Base-by-base conservation (phyloP, 306 rosid genomes). In the Chamaecrista fasciculata region DNA sequence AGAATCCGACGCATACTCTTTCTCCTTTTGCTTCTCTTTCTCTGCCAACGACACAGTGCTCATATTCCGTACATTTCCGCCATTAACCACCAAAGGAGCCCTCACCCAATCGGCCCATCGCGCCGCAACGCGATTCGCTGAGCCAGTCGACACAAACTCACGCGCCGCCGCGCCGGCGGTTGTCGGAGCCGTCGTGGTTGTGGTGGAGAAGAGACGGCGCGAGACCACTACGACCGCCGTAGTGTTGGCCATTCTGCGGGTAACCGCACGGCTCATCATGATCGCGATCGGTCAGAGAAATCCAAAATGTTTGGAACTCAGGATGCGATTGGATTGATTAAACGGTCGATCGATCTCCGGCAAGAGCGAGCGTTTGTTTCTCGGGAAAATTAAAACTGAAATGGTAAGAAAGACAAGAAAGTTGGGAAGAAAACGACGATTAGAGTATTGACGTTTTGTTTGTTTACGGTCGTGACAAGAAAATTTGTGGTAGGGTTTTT, bases 21-120 rank as follows among this genome's bases (percentile, higher is more conserved):
- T 4, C 36, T 33, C 55, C 12, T 64, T 42, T 23, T 66, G 8
- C 8, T 68, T 49, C 48, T 78, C 70, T 5, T 81, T 73, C 72
- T 81, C 81, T 15, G 56, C 70, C 21, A 77, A 5, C 4, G 79
- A 58, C 59, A 71, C 1, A 67, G 83, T 67, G 61, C 82, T 75
- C 18, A 20, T 24, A 24, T 67, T 71, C 63, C 86, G 75, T 1
- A 71, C 51, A 34, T 20, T n/a, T 1, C 69, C 56, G 11, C 66
- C 71, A 31, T 56, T 11, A 16, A 74, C 19, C 8, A 42, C 0
- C n/a, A n/a, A n/a, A 8, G 74, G 58, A 8, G 20, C 70, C 50
- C 78, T 53, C 14, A 71, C 7, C 49, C 66, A 71, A 47, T 15
- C 10, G 8, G 1, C 21, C 68, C 6, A 11, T 9, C 44, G 37